Percentiles rank a stretch among this genome's conserved stretches.
phyloP scores from a whole-genome alignment of 768 basidiomycete genomes.

The Termitomyces sp. region DNA sequence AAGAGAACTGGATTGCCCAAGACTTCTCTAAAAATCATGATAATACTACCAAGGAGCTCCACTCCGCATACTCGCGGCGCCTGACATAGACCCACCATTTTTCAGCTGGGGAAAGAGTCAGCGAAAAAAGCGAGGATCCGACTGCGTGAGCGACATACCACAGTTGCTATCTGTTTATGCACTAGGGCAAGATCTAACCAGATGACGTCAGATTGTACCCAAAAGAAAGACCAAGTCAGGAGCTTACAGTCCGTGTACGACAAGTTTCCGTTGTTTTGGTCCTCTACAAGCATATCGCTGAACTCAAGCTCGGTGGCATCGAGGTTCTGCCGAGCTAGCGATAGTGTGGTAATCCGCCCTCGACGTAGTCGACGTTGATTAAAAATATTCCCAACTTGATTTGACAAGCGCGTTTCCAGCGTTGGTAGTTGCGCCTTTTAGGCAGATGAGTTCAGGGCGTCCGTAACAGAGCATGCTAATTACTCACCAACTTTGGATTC shows the following conservation, averaged over 20 bases:
- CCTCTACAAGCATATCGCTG: constrained; percentile 95
- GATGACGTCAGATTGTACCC: constrained; percentile 4
- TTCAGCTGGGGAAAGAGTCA: constrained; percentile 24
- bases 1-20: constrained; percentile 21
- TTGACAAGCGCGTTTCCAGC: constrained; percentile 70
- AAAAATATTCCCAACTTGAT: constrained; percentile 84
- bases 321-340: constrained; percentile 85
- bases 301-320: constrained; percentile 94
- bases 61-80: constrained; percentile 26
- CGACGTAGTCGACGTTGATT: constrained; percentile 54
- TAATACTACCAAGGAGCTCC: constrained; percentile 36
- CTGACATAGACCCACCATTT: constrained; percentile 33
- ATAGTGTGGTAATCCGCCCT: constrained; percentile 48
- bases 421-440: constrained; percentile 62
- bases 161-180: constrained; percentile 43
- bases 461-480: not conserved
- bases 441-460: not conserved
- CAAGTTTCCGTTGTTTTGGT: constrained; percentile 93
- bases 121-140: not conserved
- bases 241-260: constrained; percentile 83
- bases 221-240: not conserved
- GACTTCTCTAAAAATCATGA: not conserved
- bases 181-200: constrained; percentile 40
- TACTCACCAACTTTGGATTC: constrained; percentile 61
- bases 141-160: constrained; percentile 26